Base-by-base conservation (phyloP, 306 rosid species). In the Vigna mungo region DNA sequence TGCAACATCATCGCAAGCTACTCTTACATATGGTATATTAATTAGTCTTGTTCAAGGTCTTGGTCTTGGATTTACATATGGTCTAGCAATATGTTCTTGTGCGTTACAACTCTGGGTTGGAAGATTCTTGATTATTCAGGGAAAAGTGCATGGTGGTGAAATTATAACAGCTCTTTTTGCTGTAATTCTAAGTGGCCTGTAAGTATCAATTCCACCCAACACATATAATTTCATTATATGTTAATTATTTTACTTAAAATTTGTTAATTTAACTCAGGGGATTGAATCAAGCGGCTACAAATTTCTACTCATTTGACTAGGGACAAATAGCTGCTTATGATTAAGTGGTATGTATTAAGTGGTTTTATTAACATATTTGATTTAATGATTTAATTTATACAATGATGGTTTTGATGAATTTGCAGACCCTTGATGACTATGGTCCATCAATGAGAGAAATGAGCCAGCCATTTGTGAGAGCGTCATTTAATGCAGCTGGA, bases 21-120 rank as follows among this genome's bases (percentile, higher is more conserved):
- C 99, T 80, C 88, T 96, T 61, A 88, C 98, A 87, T 96, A 96
- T 88, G 99, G 99, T 55, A 96, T 96, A 87, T 85, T 96, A 84
- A 96, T 96, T 78, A 96, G 99, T 84, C 96, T 96, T 65, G 99
- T 96, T 82, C 99, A 96, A 93, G 99, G 99, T 74, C 99, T 96
- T 80, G 99, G 99, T 72, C 98, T 96, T 81, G 98, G 99, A 80
- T 96, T 96, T 86, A 96, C 99, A 0, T 96, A 96, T 81, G 99
- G 99, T 54, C 97, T 96, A 85, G 99, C 99, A 72, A 96, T 96
- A 80, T 96, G 99, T 83, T 96, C 99, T 34, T 96, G 99, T 86
- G 99, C 99, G 63, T 86, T 96, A 68, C 99, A 96, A 87, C 89
- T 96, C 75, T 96, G 99, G 99, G 96, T 96, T 83, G 99, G 99